Evolutionary conservation across 1,284 basidiomycete genomes (phyloP).

Genomic region (Austroboletus novae-zelandiae): DNA sequence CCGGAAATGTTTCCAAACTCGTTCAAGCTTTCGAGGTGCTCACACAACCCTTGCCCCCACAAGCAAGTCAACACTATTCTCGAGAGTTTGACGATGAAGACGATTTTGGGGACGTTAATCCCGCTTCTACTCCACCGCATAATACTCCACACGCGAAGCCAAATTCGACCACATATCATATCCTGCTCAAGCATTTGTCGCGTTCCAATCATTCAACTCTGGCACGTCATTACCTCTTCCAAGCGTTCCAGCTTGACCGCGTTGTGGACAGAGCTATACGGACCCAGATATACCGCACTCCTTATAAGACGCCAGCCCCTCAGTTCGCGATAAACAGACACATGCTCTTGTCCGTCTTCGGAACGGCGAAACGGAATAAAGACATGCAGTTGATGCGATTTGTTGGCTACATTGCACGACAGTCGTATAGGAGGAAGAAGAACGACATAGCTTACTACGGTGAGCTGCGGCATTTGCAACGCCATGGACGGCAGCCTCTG

Average conservation of each 20-base stretch:
- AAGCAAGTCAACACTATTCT: slow-evolving; percentile 43
- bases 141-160: slow-evolving; percentile 51
- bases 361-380: slow-evolving; percentile 55
- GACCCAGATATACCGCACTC: slow-evolving; percentile 22
- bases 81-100: slow-evolving; percentile 65
- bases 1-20: slow-evolving; percentile 59
- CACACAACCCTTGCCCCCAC: slow-evolving; percentile 59
- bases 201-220: slow-evolving; percentile 46
- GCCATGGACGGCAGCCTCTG: slow-evolving; percentile 22
- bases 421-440: slow-evolving; percentile 45
- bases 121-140: slow-evolving; percentile 36
- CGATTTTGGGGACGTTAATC: slow-evolving; percentile 50
- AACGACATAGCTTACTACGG: slow-evolving; percentile 45
- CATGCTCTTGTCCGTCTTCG: slow-evolving; percentile 55
- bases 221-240: slow-evolving; percentile 67
- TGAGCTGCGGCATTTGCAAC: slow-evolving; percentile 26
- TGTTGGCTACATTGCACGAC: slow-evolving; percentile 44
- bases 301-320: slow-evolving; percentile 44
- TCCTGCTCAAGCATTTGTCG: slow-evolving; percentile 57
- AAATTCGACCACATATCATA: slow-evolving; percentile 68
- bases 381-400: slow-evolving; percentile 57
- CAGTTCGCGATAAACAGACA: slow-evolving; percentile 51
- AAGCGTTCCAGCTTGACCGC: slow-evolving; percentile 53
- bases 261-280: slow-evolving; percentile 33
- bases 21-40: slow-evolving; percentile 74